These are phyloP conservation scores for Epicoccum nigrum DNA, from an alignment of 2,329 filamentous ascomycete genomes.

Conservation along the genomic window DNA sequence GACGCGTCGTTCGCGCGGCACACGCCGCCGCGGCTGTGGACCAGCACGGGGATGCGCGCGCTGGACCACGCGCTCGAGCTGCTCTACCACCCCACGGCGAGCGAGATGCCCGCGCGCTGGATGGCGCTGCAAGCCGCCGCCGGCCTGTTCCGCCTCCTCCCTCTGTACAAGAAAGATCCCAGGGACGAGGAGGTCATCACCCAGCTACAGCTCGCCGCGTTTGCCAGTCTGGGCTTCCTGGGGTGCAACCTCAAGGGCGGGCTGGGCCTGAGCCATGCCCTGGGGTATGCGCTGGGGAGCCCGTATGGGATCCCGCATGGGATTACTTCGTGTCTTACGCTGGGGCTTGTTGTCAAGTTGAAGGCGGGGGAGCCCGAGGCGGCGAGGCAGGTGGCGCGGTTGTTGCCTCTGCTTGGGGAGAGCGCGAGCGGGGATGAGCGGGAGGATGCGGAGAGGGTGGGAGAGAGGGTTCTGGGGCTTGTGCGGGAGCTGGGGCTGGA, in stretches of 20 bases:
- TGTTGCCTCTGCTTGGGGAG: constrained; percentile 54
- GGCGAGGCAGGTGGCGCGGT: constrained; percentile 54
- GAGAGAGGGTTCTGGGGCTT: constrained; percentile 52
- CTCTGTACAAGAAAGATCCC: constrained; percentile 54
- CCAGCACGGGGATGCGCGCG: constrained; percentile 60
- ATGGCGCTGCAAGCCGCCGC: constrained; percentile 54
- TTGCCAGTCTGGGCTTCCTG: constrained; percentile 57
- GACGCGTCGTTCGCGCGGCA: constrained; percentile 58
- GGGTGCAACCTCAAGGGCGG: constrained; percentile 59
- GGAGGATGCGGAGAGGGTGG: constrained; percentile 54
- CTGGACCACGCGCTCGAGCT: constrained; percentile 63
- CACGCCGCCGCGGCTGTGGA: constrained; percentile 58
- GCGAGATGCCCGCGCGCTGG: constrained; percentile 58
- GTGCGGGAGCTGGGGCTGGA: constrained; percentile 54
- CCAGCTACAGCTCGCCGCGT: constrained; percentile 59
- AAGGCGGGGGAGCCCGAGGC: constrained; percentile 55
- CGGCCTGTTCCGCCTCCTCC: constrained; percentile 56
- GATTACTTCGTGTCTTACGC: constrained; percentile 61
- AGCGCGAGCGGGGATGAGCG: constrained; percentile 47
- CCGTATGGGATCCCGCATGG: constrained; percentile 64
- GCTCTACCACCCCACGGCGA: constrained; percentile 59
- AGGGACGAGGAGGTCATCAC: constrained; percentile 58
- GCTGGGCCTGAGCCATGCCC: constrained; percentile 55
- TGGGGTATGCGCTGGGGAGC: constrained; percentile 60
- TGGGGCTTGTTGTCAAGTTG: constrained; percentile 61